Base-by-base conservation (phyloP, 805 yeast genomes). In the Yarrowia divulgata region DNA sequence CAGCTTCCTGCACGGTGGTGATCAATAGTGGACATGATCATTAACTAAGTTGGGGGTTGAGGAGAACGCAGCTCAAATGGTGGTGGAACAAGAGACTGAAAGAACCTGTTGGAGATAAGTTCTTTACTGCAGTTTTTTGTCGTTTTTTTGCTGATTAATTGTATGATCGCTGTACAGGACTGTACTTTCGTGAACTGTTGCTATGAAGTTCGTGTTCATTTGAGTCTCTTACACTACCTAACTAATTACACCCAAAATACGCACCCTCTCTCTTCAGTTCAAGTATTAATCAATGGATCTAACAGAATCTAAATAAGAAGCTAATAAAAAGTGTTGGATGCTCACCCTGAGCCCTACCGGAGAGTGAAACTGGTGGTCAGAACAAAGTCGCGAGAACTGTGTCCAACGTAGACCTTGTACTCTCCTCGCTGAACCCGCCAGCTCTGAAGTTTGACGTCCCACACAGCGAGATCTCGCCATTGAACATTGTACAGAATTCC, bases 341-440 rank as follows among this genome's bases (percentile, higher is more conserved):
- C 12, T 10, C 23, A 16, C 9, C 8, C 19, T 1, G 35, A 23
- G 4, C 14, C 23, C 32, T 54, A 57, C 9, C 14, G 40, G 37
- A 57, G 63, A 42, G 63, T 57, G 32, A n/a, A 71, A 62, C 50
- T 57, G 48, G 63, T 57, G 63, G 63, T 29, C 23, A 57, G 39
- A n/a, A 67, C 72, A 34, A 71, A 52, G 58, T 69, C 69, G 52
- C 75, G 58, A 32, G 73, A 70, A 66, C 71, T 68, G 14, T 85
- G 80, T 0, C 88, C 84, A 48, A 86, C 80, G 71, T 81, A 85
- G 10, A 87, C 77, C 70, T 80, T 82, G 76, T 85, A 87, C 3
- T 81, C 79, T 1, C 90, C 90, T 10, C 85, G 83, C 72, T 82
- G 85, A 48, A 86, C 82, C 29, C 85, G 77, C 90, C 90, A 87